phyloP scores from a whole-genome alignment of 371 early-diverging fungal genomes.

The Rhizopus microsporus region DNA sequence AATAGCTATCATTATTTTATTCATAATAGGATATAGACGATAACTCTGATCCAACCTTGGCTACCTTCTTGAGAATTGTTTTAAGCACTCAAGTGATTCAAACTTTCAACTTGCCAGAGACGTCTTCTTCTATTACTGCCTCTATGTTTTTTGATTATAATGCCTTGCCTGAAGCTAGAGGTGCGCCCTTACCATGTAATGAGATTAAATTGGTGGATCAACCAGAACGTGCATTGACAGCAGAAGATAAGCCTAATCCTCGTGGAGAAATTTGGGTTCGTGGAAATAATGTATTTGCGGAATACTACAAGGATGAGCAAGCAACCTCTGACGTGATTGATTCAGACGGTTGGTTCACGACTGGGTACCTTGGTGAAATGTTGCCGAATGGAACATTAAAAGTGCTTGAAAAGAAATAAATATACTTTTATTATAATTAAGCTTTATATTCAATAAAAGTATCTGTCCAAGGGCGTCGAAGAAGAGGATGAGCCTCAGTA shows the following conservation, averaged over 20 bases:
- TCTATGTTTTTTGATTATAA: conserved; percentile 64
- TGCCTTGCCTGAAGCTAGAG: conserved; percentile 47
- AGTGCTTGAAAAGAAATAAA: conserved; percentile 54
- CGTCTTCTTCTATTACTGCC: conserved; percentile 51
- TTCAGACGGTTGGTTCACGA: conserved; percentile 83
- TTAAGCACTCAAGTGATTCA: conserved; percentile 58
- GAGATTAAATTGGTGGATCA: conserved; percentile 88
- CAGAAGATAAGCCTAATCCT: conserved; percentile 73
- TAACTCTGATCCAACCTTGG: conserved; percentile 24
- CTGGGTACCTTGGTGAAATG: conserved; percentile 79
- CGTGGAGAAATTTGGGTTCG: conserved; percentile 73
- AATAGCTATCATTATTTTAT: not conserved
- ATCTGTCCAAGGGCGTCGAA: conserved; percentile 11
- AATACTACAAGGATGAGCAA: conserved; percentile 58
- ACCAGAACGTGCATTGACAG: conserved; percentile 66
- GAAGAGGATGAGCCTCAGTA: conserved; percentile 23
- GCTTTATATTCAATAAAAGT: conserved; percentile 5
- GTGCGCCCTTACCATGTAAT: conserved; percentile 73
- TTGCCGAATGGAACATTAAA: conserved; percentile 66
- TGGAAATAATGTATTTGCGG: conserved; percentile 56
- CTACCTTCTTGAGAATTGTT: conserved; percentile 52
- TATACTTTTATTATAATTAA: not conserved
- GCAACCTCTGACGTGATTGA: conserved; percentile 56
- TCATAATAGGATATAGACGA: conserved; percentile 45
- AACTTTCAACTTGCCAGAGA: conserved; percentile 64